Base-by-base conservation (phyloP, 768 basidiomycete genomes). In the Suillus decipiens region DNA sequence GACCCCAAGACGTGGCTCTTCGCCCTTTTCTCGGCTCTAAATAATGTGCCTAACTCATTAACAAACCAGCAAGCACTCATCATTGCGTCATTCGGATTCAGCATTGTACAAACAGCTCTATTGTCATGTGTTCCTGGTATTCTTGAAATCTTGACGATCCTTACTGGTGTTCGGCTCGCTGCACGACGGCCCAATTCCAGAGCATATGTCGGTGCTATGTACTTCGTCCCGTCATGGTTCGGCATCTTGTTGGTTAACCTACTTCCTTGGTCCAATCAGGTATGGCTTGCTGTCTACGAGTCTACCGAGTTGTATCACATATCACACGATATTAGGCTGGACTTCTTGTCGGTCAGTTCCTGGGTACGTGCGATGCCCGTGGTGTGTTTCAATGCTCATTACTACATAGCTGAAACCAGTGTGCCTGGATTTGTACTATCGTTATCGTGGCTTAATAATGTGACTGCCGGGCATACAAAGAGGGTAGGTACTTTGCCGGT, bases 1-100 rank as follows among this genome's bases (percentile, higher is more conserved):
- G 87, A 89, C 68, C 83, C 85, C 0, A 89, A 88, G 72, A 86
- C 86, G 0, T 89, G 87, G 87, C 77, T 88, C 33, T 89, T 89
- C 64, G 85, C 86, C 1, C 77, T 88, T 43, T 87, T 88, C 70
- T 79, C 82, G 11, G 81, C 80, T 19, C 74, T 87, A 24, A 76
- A 80, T 68, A 86, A 85, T 64, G 71, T 89, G 33, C 86, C 86
- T 0, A 87, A 85, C 71, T 86, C 84, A 50, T 69, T 81, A 61
- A 84, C 82, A 17, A 86, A 86, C 68, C 87, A 89, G 69, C 72
- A 80, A 6, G 78, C 80, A 64, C 81, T 89, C 63, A 88, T 89
- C 63, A 81, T 87, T n/a, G 71, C 79, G 7, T 83, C 82, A 1
- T 86, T 89, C 68, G 87, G 87, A 1, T 89, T 87, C 72, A 79